These are phyloP conservation scores for Nakaseomyces glabratus DNA, from an alignment of 1,139 yeast species.

Conservation along the genomic window DNA sequence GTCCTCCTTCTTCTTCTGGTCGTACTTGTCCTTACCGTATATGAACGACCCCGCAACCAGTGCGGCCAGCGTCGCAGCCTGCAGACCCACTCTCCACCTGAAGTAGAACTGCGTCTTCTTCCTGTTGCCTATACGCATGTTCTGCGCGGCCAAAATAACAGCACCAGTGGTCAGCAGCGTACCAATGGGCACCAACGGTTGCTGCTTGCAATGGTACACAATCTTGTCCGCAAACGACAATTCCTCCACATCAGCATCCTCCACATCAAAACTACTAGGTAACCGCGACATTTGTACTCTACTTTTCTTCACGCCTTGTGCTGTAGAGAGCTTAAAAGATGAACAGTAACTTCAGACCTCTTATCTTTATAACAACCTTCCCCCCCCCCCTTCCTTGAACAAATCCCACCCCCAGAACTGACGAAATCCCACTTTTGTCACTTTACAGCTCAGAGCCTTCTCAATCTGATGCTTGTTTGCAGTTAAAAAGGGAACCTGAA, in stretches of 20 bases:
- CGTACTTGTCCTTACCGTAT: conserved; percentile 38
- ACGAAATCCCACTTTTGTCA: no score
- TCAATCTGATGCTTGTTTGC: no score
- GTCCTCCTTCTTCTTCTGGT: conserved; percentile 49
- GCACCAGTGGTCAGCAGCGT: conserved; percentile 73
- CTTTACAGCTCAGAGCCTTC: no score
- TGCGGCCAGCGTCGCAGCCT: conserved; percentile 73
- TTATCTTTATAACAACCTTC: no score
- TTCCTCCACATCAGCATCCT: conserved; percentile 22
- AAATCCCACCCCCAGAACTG: no score
- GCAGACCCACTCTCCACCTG: conserved; percentile 83
- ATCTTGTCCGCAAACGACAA: conserved; percentile 32
- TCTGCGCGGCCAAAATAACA: conserved; percentile 66
- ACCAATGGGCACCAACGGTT: conserved; percentile 78
- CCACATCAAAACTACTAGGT: conserved; percentile 33
- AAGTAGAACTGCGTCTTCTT: conserved; percentile 76
- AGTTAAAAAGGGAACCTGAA: no score
- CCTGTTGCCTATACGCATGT: conserved; percentile 64
- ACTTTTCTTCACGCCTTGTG: background rate
- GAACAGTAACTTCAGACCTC: no score
- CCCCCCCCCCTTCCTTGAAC: no score
- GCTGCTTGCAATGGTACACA: conserved; percentile 47
- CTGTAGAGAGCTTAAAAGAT: no score
- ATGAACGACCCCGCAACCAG: conserved; percentile 68
- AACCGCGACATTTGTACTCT: conserved; percentile 26